Percentiles rank a stretch among this genome's conserved stretches.
phyloP scores from a whole-genome alignment of 345 rosid species.

The Murraya koenigii region DNA sequence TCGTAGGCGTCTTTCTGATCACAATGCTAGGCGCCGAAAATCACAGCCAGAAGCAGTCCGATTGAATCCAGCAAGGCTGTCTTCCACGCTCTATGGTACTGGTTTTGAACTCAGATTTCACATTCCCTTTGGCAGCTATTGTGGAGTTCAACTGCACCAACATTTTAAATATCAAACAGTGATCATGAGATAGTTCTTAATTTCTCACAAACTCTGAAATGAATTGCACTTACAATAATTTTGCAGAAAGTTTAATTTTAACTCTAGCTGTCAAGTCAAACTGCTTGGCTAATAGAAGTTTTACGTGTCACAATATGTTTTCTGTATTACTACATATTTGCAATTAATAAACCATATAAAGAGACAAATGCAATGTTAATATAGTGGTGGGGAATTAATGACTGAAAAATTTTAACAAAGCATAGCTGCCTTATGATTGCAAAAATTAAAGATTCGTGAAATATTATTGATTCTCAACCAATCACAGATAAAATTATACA shows the following conservation, averaged over 20 bases:
- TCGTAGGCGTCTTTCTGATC: slow-evolving; percentile 85
- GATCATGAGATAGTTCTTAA: neutral
- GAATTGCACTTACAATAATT: neutral
- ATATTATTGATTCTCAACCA: neutral
- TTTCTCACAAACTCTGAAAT: neutral
- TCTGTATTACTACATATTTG: neutral
- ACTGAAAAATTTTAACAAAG: neutral
- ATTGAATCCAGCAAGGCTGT: slow-evolving; percentile 45
- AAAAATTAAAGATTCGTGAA: neutral
- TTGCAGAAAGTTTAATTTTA: neutral
- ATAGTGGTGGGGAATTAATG: neutral
- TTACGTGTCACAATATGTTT: neutral
- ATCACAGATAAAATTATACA: neutral
- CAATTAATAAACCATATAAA: neutral
- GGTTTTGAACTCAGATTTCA: slow-evolving; percentile 13
- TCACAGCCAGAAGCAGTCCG: slow-evolving; percentile 62
- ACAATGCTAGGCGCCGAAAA: slow-evolving; percentile 96
- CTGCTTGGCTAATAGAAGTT: neutral
- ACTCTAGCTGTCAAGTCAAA: neutral
- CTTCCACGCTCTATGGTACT: slow-evolving; percentile 51
- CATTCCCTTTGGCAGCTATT: neutral
- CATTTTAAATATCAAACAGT: neutral
- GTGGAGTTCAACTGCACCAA: neutral
- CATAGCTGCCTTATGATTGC: neutral
- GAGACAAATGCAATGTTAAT: neutral